Conservation (phyloP, 1,284 basidiomycete species). For the Apiotrichum porosum region DNA sequence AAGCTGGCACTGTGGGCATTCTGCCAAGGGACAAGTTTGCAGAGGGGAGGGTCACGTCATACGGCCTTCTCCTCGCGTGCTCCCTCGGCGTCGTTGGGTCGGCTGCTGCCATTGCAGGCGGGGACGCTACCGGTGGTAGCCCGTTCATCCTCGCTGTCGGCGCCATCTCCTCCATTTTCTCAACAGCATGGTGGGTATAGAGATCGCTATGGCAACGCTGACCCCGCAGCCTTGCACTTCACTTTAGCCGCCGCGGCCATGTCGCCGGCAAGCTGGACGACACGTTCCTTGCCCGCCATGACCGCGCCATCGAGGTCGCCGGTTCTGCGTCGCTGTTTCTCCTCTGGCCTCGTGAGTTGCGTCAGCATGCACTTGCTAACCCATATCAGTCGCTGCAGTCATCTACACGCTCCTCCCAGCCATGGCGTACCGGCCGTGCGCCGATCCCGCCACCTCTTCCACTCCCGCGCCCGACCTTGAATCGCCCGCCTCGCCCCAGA, state of each 20-base stretch:
- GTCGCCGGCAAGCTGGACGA: slow-evolving; percentile 1
- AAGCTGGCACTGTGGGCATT: too few relatives aligned
- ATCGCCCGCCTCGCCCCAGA: not conserved
- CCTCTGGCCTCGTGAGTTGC: slow-evolving; percentile 38
- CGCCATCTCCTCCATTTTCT: slow-evolving; percentile 13
- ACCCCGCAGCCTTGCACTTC: not conserved
- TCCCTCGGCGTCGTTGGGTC: slow-evolving; percentile 22
- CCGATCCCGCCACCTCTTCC: slow-evolving; percentile 24
- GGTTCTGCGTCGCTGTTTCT: slow-evolving; percentile 22
- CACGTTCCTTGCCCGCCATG: slow-evolving; percentile 4
- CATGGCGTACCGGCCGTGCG: slow-evolving; percentile 28
- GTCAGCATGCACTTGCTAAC: too few relatives aligned
- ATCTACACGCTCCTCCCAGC: slow-evolving; percentile 35
- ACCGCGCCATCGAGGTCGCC: slow-evolving; percentile 28
- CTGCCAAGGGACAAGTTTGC: slow-evolving; percentile 28
- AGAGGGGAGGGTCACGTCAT: slow-evolving; percentile 25
- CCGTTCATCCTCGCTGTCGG: slow-evolving; percentile 20
- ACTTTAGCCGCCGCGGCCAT: not conserved
- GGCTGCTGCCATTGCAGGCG: slow-evolving; percentile 3
- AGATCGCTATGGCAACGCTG: too few relatives aligned
- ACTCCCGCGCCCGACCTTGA: slow-evolving; percentile 11
- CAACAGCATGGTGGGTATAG: slow-evolving; percentile 25
- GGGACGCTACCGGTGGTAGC: slow-evolving; percentile 1
- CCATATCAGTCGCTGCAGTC: slow-evolving; percentile 33
- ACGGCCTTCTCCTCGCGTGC: slow-evolving; percentile 20